Percentiles rank a stretch among this genome's conserved stretches.
Evolutionary conservation across 495 filamentous ascomycete genomes (phyloP).

Genomic region (Xylaria castorea): DNA sequence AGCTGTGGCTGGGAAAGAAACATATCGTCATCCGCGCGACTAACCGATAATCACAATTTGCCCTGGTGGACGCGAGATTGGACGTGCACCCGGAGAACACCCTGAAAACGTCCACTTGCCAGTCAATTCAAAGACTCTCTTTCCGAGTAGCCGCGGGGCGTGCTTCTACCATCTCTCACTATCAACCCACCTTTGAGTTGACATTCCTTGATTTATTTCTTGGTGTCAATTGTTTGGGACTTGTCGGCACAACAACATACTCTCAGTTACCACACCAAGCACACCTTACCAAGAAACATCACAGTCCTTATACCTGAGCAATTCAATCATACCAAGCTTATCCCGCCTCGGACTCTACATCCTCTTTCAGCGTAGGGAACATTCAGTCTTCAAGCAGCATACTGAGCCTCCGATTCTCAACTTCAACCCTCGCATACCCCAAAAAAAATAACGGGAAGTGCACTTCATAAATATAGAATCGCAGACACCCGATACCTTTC

Average conservation of each 20-base stretch:
- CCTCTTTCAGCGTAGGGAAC: conserved; percentile 32
- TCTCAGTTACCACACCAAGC: not conserved
- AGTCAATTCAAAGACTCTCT: not conserved
- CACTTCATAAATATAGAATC: not conserved
- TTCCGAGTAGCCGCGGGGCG: conserved; percentile 26
- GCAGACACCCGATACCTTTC: conserved; percentile 9
- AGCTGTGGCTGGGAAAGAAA: conserved; percentile 18
- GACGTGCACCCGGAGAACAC: conserved; percentile 17
- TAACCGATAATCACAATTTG: conserved; percentile 16
- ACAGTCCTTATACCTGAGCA: conserved; percentile 29
- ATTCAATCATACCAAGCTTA: conserved; percentile 29
- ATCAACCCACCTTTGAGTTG: not conserved
- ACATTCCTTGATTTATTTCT: not conserved
- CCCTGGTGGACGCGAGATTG: conserved; percentile 12
- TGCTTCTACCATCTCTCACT: conserved; percentile 20
- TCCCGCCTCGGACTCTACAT: conserved; percentile 25
- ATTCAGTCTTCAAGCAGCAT: conserved; percentile 30
- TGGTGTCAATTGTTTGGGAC: not conserved
- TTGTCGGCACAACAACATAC: not conserved
- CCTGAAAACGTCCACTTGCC: conserved; percentile 3
- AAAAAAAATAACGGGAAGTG: not conserved
- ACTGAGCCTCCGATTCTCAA: conserved; percentile 26
- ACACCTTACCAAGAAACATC: conserved; percentile 11
- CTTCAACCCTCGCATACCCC: conserved; percentile 2
- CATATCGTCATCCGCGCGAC: conserved; percentile 21